These are phyloP conservation scores for Aspergillus bertholletiae DNA, from an alignment of 495 filamentous ascomycete genomes.

Conservation along the genomic window DNA sequence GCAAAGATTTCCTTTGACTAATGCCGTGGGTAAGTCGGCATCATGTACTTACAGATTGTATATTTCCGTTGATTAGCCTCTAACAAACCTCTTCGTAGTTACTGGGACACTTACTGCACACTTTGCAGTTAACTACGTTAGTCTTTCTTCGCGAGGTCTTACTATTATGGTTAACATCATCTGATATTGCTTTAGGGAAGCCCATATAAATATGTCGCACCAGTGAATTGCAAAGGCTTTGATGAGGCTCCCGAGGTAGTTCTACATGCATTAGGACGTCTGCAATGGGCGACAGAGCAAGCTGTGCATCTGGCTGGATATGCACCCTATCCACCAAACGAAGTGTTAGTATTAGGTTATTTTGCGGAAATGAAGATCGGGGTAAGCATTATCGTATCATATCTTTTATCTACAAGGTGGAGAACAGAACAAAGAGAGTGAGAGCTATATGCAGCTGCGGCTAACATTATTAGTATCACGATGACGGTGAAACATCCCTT, in stretches of 20 bases:
- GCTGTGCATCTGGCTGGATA: constrained; percentile 28
- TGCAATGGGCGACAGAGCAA: constrained; percentile 61
- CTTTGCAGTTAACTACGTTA: constrained; percentile 70
- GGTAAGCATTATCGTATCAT: constrained; percentile 45
- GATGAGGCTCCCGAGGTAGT: constrained; percentile 55
- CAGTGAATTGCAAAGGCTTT: constrained; percentile 61
- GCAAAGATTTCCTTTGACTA: constrained; percentile 47
- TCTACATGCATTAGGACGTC: constrained; percentile 51
- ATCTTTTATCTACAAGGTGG: neutral
- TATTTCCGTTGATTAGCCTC: neutral
- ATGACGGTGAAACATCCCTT: constrained; percentile 75
- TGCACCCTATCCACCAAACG: constrained; percentile 50
- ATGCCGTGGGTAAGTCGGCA: constrained; percentile 33
- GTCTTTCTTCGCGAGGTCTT: constrained; percentile 21
- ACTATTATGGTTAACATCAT: neutral
- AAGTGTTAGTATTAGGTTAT: constrained; percentile 72
- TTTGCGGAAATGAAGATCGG: constrained; percentile 65
- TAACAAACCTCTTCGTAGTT: constrained; percentile 13
- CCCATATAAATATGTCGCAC: constrained; percentile 77
- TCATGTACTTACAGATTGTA: neutral
- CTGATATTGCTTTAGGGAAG: constrained; percentile 54
- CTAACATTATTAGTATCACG: constrained; percentile 59
- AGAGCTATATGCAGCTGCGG: neutral
- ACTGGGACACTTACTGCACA: constrained; percentile 57
- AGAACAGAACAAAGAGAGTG: neutral